Conservation (phyloP, 164 flowering plant genomes). For the Aristolochia contorta region DNA sequence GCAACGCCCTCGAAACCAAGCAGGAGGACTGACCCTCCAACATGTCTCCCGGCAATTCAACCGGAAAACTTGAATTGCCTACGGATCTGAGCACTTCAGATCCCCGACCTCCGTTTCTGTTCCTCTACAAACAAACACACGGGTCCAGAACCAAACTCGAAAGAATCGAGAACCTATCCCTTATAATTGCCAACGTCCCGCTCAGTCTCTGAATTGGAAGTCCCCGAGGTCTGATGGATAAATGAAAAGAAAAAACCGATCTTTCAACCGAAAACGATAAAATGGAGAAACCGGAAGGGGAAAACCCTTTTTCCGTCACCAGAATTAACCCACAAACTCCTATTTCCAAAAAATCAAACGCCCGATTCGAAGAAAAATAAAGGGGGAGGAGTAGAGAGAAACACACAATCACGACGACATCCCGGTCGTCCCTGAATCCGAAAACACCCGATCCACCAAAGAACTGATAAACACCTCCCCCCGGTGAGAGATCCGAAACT, state of each 20-base stretch:
- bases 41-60: constrained; percentile 16
- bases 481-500: constrained; percentile 2
- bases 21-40: constrained; percentile 24
- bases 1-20: constrained; percentile 23
- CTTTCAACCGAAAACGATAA: constrained; percentile 2
- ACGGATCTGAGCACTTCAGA: constrained; percentile 7
- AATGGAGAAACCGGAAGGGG: background rate
- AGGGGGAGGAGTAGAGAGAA: no score
- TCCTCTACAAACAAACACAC: constrained; percentile 4
- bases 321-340: no score
- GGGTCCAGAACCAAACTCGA: constrained; percentile 5
- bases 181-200: background rate
- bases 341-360: no score
- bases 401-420: no score
- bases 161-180: constrained; percentile 1
- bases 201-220: background rate
- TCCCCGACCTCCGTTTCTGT: constrained; percentile 14
- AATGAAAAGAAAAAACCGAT: constrained; percentile 1
- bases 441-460: no score
- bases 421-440: no score
- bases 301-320: background rate
- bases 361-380: no score
- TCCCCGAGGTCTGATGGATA: background rate
- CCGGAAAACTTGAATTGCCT: constrained; percentile 6
- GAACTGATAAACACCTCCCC: no score